phyloP scores from a whole-genome alignment of 1,284 basidiomycete species.

The Golubevia sp. region DNA sequence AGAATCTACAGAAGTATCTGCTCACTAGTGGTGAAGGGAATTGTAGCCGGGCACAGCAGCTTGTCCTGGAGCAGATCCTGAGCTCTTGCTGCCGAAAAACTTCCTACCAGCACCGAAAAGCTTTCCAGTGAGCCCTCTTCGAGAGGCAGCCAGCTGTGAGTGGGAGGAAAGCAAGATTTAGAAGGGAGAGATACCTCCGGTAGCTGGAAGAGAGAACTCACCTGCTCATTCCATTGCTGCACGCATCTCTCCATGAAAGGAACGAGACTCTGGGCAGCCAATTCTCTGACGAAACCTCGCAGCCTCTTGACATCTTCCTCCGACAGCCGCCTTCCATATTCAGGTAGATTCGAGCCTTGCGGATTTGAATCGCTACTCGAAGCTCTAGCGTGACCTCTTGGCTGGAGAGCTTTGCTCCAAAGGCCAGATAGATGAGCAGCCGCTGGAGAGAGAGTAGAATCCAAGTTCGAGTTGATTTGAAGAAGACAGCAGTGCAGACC shows the following conservation, averaged over 20 bases:
- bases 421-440: slow-evolving; percentile 8
- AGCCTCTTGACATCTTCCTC: slow-evolving; percentile 80
- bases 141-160: slow-evolving; percentile 75
- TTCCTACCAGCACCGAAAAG: slow-evolving; percentile 67
- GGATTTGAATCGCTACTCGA: no score
- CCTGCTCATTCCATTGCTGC: slow-evolving; percentile 89
- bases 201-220: slow-evolving; percentile 48
- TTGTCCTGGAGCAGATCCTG: slow-evolving; percentile 55
- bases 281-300: slow-evolving; percentile 82
- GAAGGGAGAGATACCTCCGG: no score
- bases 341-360: no score
- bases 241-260: slow-evolving; percentile 97
- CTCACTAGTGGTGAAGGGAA: slow-evolving; percentile 39
- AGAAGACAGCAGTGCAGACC: slow-evolving; percentile 55
- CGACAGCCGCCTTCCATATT: slow-evolving; percentile 63
- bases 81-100: slow-evolving; percentile 62
- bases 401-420: slow-evolving; percentile 6
- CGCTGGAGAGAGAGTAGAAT: background rate
- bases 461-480: slow-evolving; percentile 39
- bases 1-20: background rate
- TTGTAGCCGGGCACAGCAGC: slow-evolving; percentile 29
- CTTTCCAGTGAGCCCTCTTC: slow-evolving; percentile 83
- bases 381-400: no score
- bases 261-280: slow-evolving; percentile 84
- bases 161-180: no score